Evolutionary conservation across 257 asterid species (phyloP).

Genomic region (Solanum okadae): DNA sequence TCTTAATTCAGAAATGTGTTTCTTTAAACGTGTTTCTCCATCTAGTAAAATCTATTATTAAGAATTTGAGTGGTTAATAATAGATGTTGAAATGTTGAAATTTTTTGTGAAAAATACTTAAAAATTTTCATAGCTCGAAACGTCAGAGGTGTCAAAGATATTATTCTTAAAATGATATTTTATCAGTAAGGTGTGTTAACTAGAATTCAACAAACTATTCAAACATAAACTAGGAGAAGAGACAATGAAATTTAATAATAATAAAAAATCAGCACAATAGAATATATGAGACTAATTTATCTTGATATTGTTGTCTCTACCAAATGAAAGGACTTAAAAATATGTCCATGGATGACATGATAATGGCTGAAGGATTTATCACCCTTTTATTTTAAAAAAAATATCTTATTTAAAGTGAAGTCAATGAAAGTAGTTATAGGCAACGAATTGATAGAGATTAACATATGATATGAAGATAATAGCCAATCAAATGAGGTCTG

Average conservation of each 20-base stretch:
- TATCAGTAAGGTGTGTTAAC: not conserved
- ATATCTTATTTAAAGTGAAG: not conserved
- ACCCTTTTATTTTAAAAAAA: too few species aligned
- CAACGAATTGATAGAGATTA: too few species aligned
- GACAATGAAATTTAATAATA: not conserved
- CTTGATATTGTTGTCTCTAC: not conserved
- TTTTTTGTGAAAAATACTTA: not conserved
- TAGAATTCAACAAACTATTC: not conserved
- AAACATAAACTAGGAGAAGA: not conserved
- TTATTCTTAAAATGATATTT: not conserved
- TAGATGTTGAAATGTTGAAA: not conserved
- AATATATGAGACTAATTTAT: not conserved
- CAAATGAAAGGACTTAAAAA: not conserved
- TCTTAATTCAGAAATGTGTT: not conserved
- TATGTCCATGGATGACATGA: not conserved
- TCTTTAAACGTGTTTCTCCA: too few species aligned
- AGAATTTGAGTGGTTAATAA: not conserved
- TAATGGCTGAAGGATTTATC: not conserved
- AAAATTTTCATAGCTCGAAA: not conserved
- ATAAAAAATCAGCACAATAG: not conserved
- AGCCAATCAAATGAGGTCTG: too few species aligned
- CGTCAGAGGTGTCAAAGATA: not conserved
- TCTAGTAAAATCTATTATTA: not conserved
- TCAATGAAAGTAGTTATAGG: too few species aligned
- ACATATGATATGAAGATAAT: too few species aligned